phyloP scores from a whole-genome alignment of 371 early-diverging fungal species.

The Rhizopus sp. region DNA sequence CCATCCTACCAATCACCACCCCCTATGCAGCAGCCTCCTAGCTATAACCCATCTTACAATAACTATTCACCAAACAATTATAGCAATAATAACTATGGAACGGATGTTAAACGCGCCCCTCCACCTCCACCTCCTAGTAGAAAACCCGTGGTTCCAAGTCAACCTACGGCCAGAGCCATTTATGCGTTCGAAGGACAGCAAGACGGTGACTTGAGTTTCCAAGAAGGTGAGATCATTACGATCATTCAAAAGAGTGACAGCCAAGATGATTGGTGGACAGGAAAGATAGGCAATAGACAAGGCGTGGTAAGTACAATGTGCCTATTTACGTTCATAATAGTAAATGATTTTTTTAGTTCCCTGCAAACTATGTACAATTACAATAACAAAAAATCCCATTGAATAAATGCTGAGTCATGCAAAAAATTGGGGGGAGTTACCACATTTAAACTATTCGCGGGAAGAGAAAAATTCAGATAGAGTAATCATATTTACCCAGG shows the following conservation, averaged over 20 bases:
- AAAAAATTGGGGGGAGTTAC: not conserved
- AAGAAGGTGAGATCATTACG: slow-evolving; percentile 76
- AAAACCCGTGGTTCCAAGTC: slow-evolving; percentile 21
- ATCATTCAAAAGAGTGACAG: slow-evolving; percentile 68
- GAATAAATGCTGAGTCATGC: slow-evolving; percentile 3
- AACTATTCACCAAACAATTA: not conserved
- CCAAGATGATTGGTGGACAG: slow-evolving; percentile 88
- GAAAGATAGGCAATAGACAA: slow-evolving; percentile 59
- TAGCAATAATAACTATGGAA: not conserved
- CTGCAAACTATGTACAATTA: slow-evolving; percentile 75
- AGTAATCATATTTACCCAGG: slow-evolving; percentile 7
- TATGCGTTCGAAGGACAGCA: slow-evolving; percentile 80
- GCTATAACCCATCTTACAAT: slow-evolving; percentile 1
- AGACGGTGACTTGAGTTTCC: slow-evolving; percentile 75
- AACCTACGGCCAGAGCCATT: slow-evolving; percentile 58
- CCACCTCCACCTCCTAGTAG: slow-evolving; percentile 20
- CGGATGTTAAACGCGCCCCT: slow-evolving; percentile 19
- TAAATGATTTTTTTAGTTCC: slow-evolving; percentile 53
- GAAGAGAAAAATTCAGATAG: slow-evolving; percentile 1
- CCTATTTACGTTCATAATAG: not conserved
- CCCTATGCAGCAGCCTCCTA: not conserved
- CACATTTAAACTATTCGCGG: not conserved
- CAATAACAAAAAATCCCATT: not conserved
- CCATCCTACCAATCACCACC: slow-evolving; percentile 4
- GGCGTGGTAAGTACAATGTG: slow-evolving; percentile 58